Evolutionary conservation across 192 early-diverging fungal species (phyloP).

Genomic region (Coemansia sp.): DNA sequence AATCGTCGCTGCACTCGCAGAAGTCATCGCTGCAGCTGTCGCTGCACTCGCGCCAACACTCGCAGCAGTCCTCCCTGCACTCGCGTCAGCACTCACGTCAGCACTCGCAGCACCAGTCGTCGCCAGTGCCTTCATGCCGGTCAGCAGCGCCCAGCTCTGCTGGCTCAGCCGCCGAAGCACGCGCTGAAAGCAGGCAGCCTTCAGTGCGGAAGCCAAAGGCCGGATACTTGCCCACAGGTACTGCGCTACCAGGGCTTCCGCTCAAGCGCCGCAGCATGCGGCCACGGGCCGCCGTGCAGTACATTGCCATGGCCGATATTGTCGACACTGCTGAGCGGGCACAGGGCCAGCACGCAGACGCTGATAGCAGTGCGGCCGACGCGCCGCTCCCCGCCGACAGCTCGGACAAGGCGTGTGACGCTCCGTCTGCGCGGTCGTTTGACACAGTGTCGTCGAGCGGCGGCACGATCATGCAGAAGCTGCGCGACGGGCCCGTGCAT

Average conservation of each 20-base stretch:
- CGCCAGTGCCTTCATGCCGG: neutral
- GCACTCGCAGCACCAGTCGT: neutral
- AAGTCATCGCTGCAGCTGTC: neutral
- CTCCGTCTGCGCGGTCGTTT: conserved; percentile 19
- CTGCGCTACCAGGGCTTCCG: conserved; percentile 23
- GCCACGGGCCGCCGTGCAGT: conserved; percentile 39
- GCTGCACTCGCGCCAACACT: neutral
- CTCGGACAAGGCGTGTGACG: conserved; percentile 4
- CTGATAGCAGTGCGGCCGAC: conserved; percentile 2
- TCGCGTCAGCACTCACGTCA: neutral
- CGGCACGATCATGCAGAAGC: conserved; percentile 32
- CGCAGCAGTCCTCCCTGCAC: neutral
- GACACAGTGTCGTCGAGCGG: conserved; percentile 33
- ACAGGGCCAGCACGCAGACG: neutral
- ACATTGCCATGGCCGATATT: conserved; percentile 38
- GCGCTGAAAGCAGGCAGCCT: neutral
- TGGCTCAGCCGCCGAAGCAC: neutral
- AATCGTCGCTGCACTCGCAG: neutral
- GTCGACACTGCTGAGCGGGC: conserved; percentile 30
- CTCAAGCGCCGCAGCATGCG: conserved; percentile 12
- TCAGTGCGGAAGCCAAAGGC: conserved; percentile 1
- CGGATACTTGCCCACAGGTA: conserved; percentile 36
- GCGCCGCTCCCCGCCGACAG: neutral
- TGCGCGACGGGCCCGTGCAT: conserved; percentile 38
- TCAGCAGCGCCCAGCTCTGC: neutral